phyloP scores from a whole-genome alignment of 164 flowering plant species.

The Chimonanthus praecox region DNA sequence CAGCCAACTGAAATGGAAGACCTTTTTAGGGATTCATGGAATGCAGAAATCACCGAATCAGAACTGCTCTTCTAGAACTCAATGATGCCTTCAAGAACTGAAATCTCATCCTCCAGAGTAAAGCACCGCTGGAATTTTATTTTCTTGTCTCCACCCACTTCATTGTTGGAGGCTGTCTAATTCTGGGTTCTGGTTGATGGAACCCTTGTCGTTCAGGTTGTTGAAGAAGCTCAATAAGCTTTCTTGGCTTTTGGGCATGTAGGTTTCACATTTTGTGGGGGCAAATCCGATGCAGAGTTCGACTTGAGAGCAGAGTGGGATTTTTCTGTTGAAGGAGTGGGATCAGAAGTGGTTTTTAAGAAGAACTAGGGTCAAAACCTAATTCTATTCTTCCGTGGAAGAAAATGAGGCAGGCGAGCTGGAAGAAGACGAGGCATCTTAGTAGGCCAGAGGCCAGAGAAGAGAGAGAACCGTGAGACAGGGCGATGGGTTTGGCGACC shows the following conservation, averaged over 20 bases:
- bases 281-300: slow-evolving; percentile 8
- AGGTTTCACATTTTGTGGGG: not conserved
- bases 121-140: slow-evolving; percentile 7
- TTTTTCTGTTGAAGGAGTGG: too few species aligned
- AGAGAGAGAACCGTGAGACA: too few species aligned
- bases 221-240: not conserved
- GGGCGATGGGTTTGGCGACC: too few species aligned
- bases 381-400: too few species aligned
- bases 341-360: too few species aligned
- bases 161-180: not conserved
- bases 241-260: slow-evolving; percentile 11
- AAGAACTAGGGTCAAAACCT: too few species aligned
- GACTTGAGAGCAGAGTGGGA: not conserved
- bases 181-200: not conserved
- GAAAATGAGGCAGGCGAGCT: too few species aligned
- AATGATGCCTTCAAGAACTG: slow-evolving; percentile 7
- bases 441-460: too few species aligned
- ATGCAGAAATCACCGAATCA: not conserved
- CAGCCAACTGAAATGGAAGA: not conserved
- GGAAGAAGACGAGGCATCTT: too few species aligned
- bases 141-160: not conserved
- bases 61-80: not conserved
- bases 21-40: not conserved
- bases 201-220: not conserved
- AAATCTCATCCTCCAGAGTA: slow-evolving; percentile 10